Evolutionary conservation across 1,284 basidiomycete species (phyloP).

Genomic region (Grifola frondosa): DNA sequence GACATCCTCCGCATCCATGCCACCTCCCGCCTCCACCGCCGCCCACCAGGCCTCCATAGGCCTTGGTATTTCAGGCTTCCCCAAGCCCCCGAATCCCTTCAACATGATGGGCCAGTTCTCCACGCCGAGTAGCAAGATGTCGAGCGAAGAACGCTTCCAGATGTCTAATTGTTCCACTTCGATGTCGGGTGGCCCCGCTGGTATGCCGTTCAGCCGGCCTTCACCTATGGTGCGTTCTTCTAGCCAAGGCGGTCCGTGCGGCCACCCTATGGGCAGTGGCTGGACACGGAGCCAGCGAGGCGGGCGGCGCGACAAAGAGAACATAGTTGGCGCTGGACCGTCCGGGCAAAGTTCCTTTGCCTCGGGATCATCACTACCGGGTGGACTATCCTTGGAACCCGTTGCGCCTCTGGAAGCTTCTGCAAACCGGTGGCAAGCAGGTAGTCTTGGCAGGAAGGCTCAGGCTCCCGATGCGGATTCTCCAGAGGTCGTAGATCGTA

Average conservation of each 20-base stretch:
- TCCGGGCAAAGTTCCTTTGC: slow-evolving; percentile 21
- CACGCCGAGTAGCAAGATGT: slow-evolving; percentile 54
- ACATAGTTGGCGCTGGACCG: slow-evolving; percentile 26
- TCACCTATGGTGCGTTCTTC: slow-evolving; percentile 69
- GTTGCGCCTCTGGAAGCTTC: slow-evolving; percentile 76
- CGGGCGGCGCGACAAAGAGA: slow-evolving; percentile 52
- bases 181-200: slow-evolving; percentile 38
- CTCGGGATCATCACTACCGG: slow-evolving; percentile 19
- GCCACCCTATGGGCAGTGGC: slow-evolving; percentile 50
- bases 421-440: slow-evolving; percentile 81
- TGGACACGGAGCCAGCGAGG: slow-evolving; percentile 76
- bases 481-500: slow-evolving; percentile 84
- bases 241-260: slow-evolving; percentile 72
- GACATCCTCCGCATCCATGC: slow-evolving; percentile 44
- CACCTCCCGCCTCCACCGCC: slow-evolving; percentile 33
- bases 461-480: slow-evolving; percentile 59
- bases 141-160: slow-evolving; percentile 75
- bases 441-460: slow-evolving; percentile 36
- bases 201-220: slow-evolving; percentile 50
- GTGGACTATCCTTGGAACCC: slow-evolving; percentile 46
- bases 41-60: slow-evolving; percentile 55
- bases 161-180: slow-evolving; percentile 41
- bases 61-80: slow-evolving; percentile 52
- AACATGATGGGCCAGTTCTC: slow-evolving; percentile 80
- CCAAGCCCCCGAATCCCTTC: slow-evolving; percentile 48